Evolutionary conservation across 352 stramenopile species (phyloP).

Genomic region (Aphanomyces invadans): DNA sequence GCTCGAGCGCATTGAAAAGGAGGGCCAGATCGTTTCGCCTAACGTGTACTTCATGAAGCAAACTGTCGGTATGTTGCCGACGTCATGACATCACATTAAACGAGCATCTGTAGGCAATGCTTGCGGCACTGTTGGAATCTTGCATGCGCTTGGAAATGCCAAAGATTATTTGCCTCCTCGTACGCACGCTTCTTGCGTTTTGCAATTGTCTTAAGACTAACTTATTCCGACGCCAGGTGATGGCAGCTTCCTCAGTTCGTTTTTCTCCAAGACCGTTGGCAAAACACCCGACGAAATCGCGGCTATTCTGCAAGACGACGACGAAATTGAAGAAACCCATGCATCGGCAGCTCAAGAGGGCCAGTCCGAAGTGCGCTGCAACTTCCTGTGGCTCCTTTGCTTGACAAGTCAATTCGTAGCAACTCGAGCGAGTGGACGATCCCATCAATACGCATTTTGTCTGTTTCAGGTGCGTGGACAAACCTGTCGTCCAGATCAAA

Average conservation of each 20-base stretch:
- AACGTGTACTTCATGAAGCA: conserved; percentile 91
- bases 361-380: conserved; percentile 72
- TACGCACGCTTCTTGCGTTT: conserved; percentile 27
- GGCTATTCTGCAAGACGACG: conserved; percentile 83
- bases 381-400: not conserved
- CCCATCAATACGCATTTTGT: conserved; percentile 96
- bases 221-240: conserved; percentile 34
- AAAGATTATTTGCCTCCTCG: conserved; percentile 55
- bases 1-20: conserved; percentile 47
- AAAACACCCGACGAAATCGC: conserved; percentile 79
- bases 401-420: conserved; percentile 31
- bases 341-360: conserved; percentile 81
- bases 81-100: conserved; percentile 13
- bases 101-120: conserved; percentile 73
- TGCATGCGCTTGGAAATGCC: conserved; percentile 92
- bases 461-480: conserved; percentile 86
- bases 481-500: not conserved
- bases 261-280: conserved; percentile 71
- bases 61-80: conserved; percentile 71
- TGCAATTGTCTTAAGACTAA: not conserved
- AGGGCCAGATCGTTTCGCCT: conserved; percentile 65
- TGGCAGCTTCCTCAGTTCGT: conserved; percentile 69
- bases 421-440: conserved; percentile 86
- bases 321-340: conserved; percentile 91
- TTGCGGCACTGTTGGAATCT: conserved; percentile 93